Evolutionary conservation across 2,329 filamentous ascomycete genomes (phyloP), one percentile per base, ranked within the genome.

Genomic region (Pezicula carpinea): DNA sequence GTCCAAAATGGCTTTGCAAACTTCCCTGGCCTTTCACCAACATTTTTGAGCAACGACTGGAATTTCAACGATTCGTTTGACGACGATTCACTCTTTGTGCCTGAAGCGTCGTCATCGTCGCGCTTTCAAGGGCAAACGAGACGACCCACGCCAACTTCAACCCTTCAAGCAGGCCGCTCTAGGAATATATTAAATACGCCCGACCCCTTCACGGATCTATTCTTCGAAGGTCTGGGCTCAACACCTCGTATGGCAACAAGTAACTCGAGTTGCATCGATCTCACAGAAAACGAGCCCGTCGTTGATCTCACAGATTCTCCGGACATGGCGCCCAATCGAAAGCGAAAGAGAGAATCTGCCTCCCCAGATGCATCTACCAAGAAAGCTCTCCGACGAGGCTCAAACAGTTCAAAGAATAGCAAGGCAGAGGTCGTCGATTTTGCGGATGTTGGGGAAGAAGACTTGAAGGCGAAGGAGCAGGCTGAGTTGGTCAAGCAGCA

Each of bases 401-500:
- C 31, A 8, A 17, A 33, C 17, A 26, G 23, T 26, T 42, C 47
- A 21, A 43, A 32, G 39, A 43, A 46, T 17, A 49, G 55, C 8
- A 43, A 54, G 15, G 50, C 56, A 6, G 53, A 58, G 23, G 45
- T 57, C 1, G 51, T 63, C 10, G 62, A 64, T 56, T 43, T 63
- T 33, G 49, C 48, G 2, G 55, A 59, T 40, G 50, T 63, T 4
- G 54, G 63, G 5, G 53, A 53, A 15, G 47, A 60, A 15, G 21
- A 43, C 17, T 36, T 52, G 13, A 54, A 54, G 40, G 53, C 47
- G 7, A 61, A 57, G 41, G 49, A 59, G 18, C 52, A 57, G 39
- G 58, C 57, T 33, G 59, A 63, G 39, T 40, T 56, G 15, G 53
- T 61, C 31, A 59, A 59, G 49, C 52, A 73, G 40, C 60, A 73